A percentile compares a stretch with the other conserved stretches of the same genome.
Conservation (phyloP, 169 alveolate genomes). For the Cryptosporidium viatorum region DNA sequence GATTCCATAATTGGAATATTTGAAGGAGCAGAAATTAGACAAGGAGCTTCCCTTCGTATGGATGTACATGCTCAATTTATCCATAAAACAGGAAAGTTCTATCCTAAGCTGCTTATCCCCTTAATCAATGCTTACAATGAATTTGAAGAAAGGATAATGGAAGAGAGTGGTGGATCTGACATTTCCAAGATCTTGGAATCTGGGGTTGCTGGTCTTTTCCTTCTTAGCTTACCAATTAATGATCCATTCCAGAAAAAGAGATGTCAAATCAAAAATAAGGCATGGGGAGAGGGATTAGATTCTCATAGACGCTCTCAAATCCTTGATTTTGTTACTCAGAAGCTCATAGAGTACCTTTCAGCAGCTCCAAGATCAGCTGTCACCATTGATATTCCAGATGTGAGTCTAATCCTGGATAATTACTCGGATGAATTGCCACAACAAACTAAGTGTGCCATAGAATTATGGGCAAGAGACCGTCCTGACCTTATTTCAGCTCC, state of each 20-base stretch:
- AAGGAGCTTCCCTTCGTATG: not conserved
- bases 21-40: not conserved
- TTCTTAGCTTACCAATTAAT: not conserved
- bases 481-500: slow-evolving; percentile 57
- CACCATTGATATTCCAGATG: slow-evolving; percentile 24
- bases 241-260: no score
- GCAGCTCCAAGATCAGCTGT: slow-evolving; percentile 14
- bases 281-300: not conserved
- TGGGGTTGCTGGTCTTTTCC: slow-evolving; percentile 7
- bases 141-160: not conserved
- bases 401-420: slow-evolving; percentile 22
- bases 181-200: not conserved
- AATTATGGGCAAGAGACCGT: slow-evolving; percentile 33
- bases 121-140: not conserved
- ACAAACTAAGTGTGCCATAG: slow-evolving; percentile 1
- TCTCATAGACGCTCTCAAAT: not conserved
- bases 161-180: not conserved
- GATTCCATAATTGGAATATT: not conserved
- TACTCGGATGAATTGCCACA: not conserved
- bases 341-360: slow-evolving; percentile 23
- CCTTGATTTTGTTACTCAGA: slow-evolving; percentile 1
- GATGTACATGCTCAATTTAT: not conserved
- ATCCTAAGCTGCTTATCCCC: not conserved
- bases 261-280: slow-evolving; percentile 15
- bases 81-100: not conserved